Percentiles rank a stretch among this genome's conserved stretches.
phyloP scores from a whole-genome alignment of 1,284 basidiomycete species.

The Ceratobasidium sp. region DNA sequence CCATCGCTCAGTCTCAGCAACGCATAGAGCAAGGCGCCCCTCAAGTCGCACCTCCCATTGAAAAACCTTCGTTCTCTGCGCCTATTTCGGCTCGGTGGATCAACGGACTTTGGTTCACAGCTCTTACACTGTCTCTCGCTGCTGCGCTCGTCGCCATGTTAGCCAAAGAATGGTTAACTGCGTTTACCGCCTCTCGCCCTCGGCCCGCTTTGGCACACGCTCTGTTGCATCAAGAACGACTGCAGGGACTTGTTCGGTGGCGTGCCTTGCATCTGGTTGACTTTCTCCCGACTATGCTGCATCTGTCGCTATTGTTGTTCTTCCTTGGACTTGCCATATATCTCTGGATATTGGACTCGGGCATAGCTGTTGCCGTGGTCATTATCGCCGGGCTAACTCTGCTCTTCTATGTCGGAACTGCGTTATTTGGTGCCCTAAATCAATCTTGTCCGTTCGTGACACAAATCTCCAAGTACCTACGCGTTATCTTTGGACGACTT shows the following conservation, averaged over 20 bases:
- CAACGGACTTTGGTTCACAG: slow-evolving; percentile 40
- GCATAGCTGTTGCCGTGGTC: not conserved
- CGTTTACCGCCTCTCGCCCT: slow-evolving; percentile 1
- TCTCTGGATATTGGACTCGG: slow-evolving; percentile 7
- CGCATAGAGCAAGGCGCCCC: slow-evolving; percentile 19
- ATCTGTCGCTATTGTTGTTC: slow-evolving; percentile 20
- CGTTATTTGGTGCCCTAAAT: not conserved
- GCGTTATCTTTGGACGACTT: not conserved
- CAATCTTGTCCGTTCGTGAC: slow-evolving; percentile 15
- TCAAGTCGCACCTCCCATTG: not conserved
- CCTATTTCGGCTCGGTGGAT: slow-evolving; percentile 10
- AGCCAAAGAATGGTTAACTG: slow-evolving; percentile 26
- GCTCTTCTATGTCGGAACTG: slow-evolving; percentile 2
- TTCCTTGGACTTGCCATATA: slow-evolving; percentile 8
- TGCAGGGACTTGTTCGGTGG: not conserved
- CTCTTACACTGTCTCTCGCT: slow-evolving; percentile 14
- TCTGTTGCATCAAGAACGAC: not conserved
- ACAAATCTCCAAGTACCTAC: slow-evolving; percentile 7
- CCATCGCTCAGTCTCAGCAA: slow-evolving; percentile 17
- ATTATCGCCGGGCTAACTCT: not conserved
- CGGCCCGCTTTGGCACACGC: not conserved
- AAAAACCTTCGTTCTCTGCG: not conserved
- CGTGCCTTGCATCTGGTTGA: not conserved
- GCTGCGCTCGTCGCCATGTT: slow-evolving; percentile 23
- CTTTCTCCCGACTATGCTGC: slow-evolving; percentile 22